A percentile compares a stretch with the other conserved stretches of the same genome.
These are phyloP conservation scores for Xylariaceae sp. DNA, from an alignment of 2,329 filamentous ascomycete genomes.

Conservation along the genomic window DNA sequence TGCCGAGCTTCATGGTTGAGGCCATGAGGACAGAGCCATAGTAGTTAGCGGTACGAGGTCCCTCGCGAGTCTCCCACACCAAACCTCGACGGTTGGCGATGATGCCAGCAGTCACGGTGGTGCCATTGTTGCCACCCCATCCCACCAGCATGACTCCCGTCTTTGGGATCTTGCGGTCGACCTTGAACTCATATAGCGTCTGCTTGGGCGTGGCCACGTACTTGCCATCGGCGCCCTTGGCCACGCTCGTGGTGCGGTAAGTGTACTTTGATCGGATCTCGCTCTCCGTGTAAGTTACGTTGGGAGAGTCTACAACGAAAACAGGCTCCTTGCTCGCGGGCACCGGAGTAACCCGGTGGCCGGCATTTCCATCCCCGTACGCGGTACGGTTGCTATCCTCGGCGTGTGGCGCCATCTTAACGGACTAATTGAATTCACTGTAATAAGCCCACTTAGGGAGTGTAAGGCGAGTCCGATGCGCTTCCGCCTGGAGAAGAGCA, in stretches of 20 bases:
- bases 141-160: slow-evolving; percentile 96
- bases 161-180: slow-evolving; percentile 88
- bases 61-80: slow-evolving; percentile 91
- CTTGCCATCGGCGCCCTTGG: slow-evolving; percentile 64
- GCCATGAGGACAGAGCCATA: slow-evolving; percentile 97
- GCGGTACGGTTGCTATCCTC: slow-evolving; percentile 53
- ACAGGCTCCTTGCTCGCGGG: slow-evolving; percentile 47
- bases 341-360: slow-evolving; percentile 32
- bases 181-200: slow-evolving; percentile 95
- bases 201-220: slow-evolving; percentile 81
- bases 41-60: slow-evolving; percentile 83
- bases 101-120: slow-evolving; percentile 94
- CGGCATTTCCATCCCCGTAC: slow-evolving; percentile 56
- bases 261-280: slow-evolving; percentile 93
- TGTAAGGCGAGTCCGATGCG: slow-evolving; percentile 65
- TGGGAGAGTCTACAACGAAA: slow-evolving; percentile 87
- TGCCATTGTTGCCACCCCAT: slow-evolving; percentile 97
- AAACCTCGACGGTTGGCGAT: slow-evolving; percentile 87
- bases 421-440: slow-evolving; percentile 6
- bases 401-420: slow-evolving; percentile 89
- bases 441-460: slow-evolving; percentile 45
- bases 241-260: slow-evolving; percentile 88
- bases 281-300: slow-evolving; percentile 82
- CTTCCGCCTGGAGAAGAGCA: slow-evolving; percentile 77
- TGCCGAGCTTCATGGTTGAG: slow-evolving; percentile 94